phyloP scores from a whole-genome alignment of 2,329 filamentous ascomycete genomes.

The Dactylellina haptotyla region DNA sequence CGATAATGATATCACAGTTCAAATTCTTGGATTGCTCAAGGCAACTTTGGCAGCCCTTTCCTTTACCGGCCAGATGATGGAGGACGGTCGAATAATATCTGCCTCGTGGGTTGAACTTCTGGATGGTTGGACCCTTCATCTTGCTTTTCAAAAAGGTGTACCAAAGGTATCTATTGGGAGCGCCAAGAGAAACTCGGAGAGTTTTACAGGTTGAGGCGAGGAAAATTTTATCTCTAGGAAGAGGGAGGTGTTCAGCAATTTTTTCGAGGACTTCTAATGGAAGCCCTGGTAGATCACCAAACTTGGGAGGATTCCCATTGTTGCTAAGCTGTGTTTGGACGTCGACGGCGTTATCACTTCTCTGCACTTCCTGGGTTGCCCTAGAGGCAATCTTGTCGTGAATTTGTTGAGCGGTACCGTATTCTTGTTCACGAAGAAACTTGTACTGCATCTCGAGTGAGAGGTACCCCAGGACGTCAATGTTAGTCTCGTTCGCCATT shows the following conservation, averaged over 20 bases:
- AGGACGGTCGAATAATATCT: slow-evolving; percentile 15
- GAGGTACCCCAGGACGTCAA: no score
- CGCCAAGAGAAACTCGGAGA: slow-evolving; percentile 4
- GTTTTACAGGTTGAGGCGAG: slow-evolving; percentile 1
- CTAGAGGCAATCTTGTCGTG: no score
- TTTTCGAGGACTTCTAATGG: slow-evolving; percentile 29
- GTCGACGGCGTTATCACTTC: no score
- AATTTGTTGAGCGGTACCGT: no score
- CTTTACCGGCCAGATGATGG: slow-evolving; percentile 6
- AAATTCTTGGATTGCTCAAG: slow-evolving; percentile 6
- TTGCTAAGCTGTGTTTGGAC: no score
- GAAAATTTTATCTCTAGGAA: neutral
- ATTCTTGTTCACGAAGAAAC: no score
- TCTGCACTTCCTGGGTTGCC: no score
- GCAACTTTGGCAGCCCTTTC: slow-evolving; percentile 27
- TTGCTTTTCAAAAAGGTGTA: neutral
- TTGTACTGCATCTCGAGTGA: no score
- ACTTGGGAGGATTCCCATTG: no score
- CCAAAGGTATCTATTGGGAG: slow-evolving; percentile 22
- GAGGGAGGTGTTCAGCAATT: neutral
- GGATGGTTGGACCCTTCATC: neutral
- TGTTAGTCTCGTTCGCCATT: no score
- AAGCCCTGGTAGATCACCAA: no score
- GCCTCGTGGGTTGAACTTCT: slow-evolving; percentile 1
- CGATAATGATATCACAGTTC: slow-evolving; percentile 18